These are phyloP conservation scores for Mycena capillaripes DNA, from an alignment of 768 basidiomycete species.

Conservation along the genomic window DNA sequence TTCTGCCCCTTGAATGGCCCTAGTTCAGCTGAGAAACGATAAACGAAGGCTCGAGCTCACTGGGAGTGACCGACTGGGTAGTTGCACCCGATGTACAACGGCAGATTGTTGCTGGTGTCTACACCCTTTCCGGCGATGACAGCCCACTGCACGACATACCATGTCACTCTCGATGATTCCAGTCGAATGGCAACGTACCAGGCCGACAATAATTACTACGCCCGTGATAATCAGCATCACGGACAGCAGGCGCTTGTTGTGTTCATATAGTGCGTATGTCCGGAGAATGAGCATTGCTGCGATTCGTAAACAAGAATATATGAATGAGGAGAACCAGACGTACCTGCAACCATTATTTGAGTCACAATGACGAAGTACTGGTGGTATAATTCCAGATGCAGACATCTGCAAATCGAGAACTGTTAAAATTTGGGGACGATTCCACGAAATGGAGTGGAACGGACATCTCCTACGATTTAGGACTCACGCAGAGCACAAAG, in stretches of 20 bases:
- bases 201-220: constrained; percentile 1
- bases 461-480: neutral
- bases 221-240: constrained; percentile 4
- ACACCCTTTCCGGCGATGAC: constrained; percentile 9
- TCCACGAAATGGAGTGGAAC: neutral
- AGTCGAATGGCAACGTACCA: constrained; percentile 9
- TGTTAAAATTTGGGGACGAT: too few species aligned
- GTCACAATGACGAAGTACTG: constrained; percentile 28
- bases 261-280: constrained; percentile 36
- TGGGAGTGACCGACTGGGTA: constrained; percentile 17
- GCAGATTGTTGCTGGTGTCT: neutral
- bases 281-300: constrained; percentile 35
- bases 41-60: neutral
- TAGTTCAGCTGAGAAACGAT: neutral
- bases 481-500: too few species aligned
- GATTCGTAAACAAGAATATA: neutral
- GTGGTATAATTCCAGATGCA: constrained; percentile 20
- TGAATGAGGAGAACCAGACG: neutral
- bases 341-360: constrained; percentile 21
- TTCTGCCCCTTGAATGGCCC: neutral
- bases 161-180: too few species aligned
- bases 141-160: too few species aligned
- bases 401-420: neutral
- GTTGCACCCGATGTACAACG: constrained; percentile 25
- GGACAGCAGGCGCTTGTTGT: constrained; percentile 20